These are phyloP conservation scores for Tremellales sp. DNA, from an alignment of 1,284 basidiomycete genomes.

Conservation along the genomic window DNA sequence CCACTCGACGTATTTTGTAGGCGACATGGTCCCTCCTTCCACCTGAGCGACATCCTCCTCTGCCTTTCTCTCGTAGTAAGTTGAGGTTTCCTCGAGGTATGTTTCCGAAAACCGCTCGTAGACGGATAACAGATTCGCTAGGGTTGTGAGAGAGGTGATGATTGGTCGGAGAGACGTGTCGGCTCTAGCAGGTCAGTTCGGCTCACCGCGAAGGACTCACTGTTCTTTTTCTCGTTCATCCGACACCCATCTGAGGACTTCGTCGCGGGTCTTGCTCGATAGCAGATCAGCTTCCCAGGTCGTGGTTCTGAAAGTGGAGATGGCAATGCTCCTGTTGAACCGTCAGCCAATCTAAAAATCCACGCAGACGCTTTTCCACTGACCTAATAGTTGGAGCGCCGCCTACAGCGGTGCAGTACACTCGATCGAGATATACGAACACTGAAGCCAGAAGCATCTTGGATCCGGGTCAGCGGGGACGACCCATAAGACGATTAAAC, in stretches of 20 bases:
- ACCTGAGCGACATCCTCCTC: slow-evolving; percentile 14
- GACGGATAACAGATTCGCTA: slow-evolving; percentile 21
- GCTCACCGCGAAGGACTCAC: slow-evolving; percentile 27
- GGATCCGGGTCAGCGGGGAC: background rate
- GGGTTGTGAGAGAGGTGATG: slow-evolving; percentile 13
- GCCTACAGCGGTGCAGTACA: slow-evolving; percentile 29
- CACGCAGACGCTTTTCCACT: slow-evolving; percentile 6
- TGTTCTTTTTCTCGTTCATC: slow-evolving; percentile 57
- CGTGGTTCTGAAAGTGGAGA: slow-evolving; percentile 52
- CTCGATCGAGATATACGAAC: slow-evolving; percentile 47
- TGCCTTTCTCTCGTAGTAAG: slow-evolving; percentile 21
- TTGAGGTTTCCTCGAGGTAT: slow-evolving; percentile 22
- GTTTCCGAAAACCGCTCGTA: slow-evolving; percentile 23
- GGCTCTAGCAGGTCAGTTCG: slow-evolving; percentile 11
- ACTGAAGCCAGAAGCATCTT: slow-evolving; percentile 37
- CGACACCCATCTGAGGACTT: slow-evolving; percentile 58
- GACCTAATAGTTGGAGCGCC: slow-evolving; percentile 32
- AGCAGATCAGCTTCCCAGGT: slow-evolving; percentile 57
- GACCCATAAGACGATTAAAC: slow-evolving; percentile 4
- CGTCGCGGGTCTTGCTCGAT: slow-evolving; percentile 51
- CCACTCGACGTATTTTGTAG: slow-evolving; percentile 34
- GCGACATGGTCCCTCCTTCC: slow-evolving; percentile 17
- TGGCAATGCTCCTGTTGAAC: slow-evolving; percentile 55
- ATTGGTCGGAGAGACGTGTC: slow-evolving; percentile 11
- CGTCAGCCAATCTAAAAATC: slow-evolving; percentile 4